phyloP scores from a whole-genome alignment of 2,329 filamentous ascomycete genomes.

The Orbilia blumenaviensis region DNA sequence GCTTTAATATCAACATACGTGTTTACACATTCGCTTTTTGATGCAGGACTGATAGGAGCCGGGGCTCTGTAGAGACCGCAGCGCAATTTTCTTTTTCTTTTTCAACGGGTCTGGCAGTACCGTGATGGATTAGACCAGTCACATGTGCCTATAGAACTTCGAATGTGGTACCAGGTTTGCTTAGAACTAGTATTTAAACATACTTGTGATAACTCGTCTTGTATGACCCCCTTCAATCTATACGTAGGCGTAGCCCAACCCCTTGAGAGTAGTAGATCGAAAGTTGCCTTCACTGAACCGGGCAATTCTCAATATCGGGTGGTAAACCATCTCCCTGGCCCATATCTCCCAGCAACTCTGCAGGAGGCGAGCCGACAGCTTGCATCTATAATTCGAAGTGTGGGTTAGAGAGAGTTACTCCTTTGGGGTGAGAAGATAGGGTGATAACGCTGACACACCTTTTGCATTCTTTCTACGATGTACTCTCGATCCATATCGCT shows the following conservation, averaged over 20 bases:
- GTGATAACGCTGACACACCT: constrained; percentile 70
- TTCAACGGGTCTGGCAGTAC: too few species aligned
- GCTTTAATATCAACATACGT: too few species aligned
- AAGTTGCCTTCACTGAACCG: constrained; percentile 65
- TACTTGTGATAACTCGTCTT: too few species aligned
- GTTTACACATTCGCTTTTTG: too few species aligned
- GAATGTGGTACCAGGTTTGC: too few species aligned
- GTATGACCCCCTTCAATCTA: background rate
- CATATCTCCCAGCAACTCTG: constrained; percentile 91
- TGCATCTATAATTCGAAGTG: constrained; percentile 87
- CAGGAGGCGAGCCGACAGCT: constrained; percentile 86
- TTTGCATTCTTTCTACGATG: constrained; percentile 97
- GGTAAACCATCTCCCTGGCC: constrained; percentile 77
- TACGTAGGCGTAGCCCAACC: background rate
- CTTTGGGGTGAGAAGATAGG: background rate
- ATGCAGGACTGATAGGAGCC: too few species aligned
- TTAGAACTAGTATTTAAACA: too few species aligned
- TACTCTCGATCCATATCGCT: constrained; percentile 85
- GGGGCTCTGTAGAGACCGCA: too few species aligned
- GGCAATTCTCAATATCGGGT: constrained; percentile 70
- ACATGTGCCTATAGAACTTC: too few species aligned
- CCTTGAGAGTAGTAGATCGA: too few species aligned
- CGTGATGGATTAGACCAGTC: too few species aligned
- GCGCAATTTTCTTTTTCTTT: too few species aligned
- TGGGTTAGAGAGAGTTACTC: constrained; percentile 54